Base-by-base conservation (phyloP, 352 stramenopile genomes). In the Albugo candida region DNA sequence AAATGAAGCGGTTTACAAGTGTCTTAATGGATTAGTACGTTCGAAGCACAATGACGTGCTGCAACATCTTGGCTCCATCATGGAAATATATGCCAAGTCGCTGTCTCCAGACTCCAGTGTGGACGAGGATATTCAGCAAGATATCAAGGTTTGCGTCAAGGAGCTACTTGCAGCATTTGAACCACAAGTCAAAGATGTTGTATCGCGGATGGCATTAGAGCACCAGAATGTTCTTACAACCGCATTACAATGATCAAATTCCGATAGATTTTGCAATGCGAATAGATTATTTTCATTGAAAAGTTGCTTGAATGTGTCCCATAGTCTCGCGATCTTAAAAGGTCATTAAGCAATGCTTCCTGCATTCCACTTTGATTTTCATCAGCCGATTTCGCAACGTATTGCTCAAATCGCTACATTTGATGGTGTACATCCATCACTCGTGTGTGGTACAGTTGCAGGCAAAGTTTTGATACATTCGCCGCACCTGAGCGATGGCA, bases 1-100 rank as follows among this genome's bases (percentile, higher is more conserved):
- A 67, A 97, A 93, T 57, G 68, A 89, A 52, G 87, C 93, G 13
- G 89, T 97, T 11, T 98, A 97, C 70, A 77, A 68, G 44, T 96
- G 84, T 63, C 60, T 98, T 13, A 83, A 95, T 43, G 83, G 84
- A n/a, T 68, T 98, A 36, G 65, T 97, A 38, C 67, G 86, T 62
- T 79, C 73, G 60, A 87, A 94, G 51, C 85, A 97, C 58, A 55
- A 85, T 12, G 78, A 59, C 13, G 64, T 72, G 12, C 64, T 86
- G 41, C 71, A 63, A 47, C 47, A 80, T 52, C 70, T 87, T 58
- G 67, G 72, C 19, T 64, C 81, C 46, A 64, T 93, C 41, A 60
- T 87, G 40, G 66, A 82, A 24, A 72, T 89, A 49, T 91, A 92
- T 54, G 74, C 73, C 18, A 81, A 85, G 60, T 60, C 72, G 21